Percentiles rank a stretch among this genome's conserved stretches.
These are phyloP conservation scores for Athelia sp. DNA, from an alignment of 1,284 basidiomycete species.

Conservation along the genomic window DNA sequence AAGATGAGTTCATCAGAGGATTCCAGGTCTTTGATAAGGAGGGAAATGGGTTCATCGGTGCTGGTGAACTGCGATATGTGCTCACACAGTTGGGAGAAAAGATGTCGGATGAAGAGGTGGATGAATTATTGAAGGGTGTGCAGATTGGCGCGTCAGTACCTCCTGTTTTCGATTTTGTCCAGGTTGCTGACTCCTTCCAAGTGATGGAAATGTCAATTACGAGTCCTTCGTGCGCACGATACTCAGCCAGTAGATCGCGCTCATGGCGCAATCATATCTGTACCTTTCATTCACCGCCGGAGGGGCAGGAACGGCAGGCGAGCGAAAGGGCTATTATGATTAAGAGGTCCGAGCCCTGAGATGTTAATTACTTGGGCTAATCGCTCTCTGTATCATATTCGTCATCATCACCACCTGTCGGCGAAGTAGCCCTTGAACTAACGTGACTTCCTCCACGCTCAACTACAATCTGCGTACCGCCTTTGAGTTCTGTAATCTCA, in stretches of 20 bases:
- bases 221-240: conserved; percentile 94
- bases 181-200: conserved; percentile 27
- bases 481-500: conserved; percentile 49
- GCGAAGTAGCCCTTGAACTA: conserved; percentile 3
- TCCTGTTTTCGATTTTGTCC: conserved; percentile 6
- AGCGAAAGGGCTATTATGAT: not conserved
- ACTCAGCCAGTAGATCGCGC: conserved; percentile 61
- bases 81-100: conserved; percentile 96
- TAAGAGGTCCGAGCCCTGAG: not conserved
- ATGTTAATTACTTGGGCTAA: too few relatives aligned
- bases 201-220: conserved; percentile 97
- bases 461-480: conserved; percentile 68
- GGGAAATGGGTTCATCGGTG: conserved; percentile 94
- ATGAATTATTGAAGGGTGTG: conserved; percentile 94
- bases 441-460: conserved; percentile 34
- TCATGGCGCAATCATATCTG: not conserved
- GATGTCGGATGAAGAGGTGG: conserved; percentile 96
- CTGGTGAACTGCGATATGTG: conserved; percentile 89
- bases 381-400: conserved; percentile 61
- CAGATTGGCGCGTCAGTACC: conserved; percentile 83
- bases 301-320: not conserved
- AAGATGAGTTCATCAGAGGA: conserved; percentile 98
- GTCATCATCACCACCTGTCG: conserved; percentile 32
- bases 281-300: not conserved
- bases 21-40: conserved; percentile 99